Conservation (phyloP, 78 protist genomes). For the Protostelium mycophagum region DNA sequence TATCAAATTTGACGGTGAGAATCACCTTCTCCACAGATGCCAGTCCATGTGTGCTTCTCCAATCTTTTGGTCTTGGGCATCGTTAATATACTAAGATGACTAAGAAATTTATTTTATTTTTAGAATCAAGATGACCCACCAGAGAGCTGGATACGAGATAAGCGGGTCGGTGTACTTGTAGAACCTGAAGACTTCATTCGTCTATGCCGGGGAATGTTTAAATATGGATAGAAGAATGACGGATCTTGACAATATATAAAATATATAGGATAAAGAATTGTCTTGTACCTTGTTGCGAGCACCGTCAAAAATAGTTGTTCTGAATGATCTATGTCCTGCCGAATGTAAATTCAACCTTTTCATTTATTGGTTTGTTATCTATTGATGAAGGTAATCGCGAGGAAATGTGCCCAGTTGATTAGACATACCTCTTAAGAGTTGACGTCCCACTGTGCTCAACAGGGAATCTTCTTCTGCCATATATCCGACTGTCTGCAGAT, state of each 20-base stretch:
- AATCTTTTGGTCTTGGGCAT: neutral
- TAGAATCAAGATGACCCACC: too few species aligned
- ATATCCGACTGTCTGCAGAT: neutral
- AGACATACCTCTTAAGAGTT: neutral
- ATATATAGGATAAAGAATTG: too few species aligned
- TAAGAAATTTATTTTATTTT: neutral
- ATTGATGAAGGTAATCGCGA: too few species aligned
- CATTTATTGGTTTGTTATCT: too few species aligned
- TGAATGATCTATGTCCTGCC: neutral
- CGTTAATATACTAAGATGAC: neutral
- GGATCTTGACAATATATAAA: too few species aligned
- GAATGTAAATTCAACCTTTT: too few species aligned
- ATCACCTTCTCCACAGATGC: neutral
- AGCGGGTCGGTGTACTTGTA: neutral
- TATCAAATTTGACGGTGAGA: too few species aligned
- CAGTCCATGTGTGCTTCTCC: neutral
- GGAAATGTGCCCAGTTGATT: neutral
- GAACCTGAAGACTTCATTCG: too few species aligned
- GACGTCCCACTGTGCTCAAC: neutral
- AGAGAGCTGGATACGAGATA: neutral
- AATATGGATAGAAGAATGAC: too few species aligned
- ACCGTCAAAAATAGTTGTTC: neutral
- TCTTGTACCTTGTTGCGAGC: neutral
- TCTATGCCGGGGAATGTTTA: too few species aligned
- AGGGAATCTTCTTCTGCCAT: slow-evolving; percentile 1